A percentile compares a stretch with the other conserved stretches of the same genome.
Conservation (phyloP, 768 basidiomycete species). For the Asterophora parasitica region DNA sequence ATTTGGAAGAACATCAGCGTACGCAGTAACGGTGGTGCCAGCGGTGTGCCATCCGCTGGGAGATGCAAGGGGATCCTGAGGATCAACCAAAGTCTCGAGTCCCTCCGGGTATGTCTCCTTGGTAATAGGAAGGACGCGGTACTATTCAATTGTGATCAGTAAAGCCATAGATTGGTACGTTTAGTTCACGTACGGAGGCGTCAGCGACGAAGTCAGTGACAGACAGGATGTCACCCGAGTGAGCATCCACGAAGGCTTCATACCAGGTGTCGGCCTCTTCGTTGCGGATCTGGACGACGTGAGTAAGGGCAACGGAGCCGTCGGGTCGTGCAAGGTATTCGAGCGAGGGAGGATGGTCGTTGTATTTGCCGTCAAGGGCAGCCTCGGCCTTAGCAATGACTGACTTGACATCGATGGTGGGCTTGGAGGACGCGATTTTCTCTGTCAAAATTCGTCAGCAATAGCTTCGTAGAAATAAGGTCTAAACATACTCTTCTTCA, state of each 20-base stretch:
- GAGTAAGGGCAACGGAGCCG: conserved; percentile 32
- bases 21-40: conserved; percentile 18
- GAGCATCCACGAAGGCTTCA: conserved; percentile 56
- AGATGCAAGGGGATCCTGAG: conserved; percentile 43
- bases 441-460: conserved; percentile 7
- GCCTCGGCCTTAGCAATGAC: conserved; percentile 35
- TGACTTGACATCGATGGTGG: conserved; percentile 28
- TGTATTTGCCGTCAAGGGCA: conserved; percentile 34
- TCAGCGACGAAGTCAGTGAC: conserved; percentile 51
- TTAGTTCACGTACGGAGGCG: conserved; percentile 29
- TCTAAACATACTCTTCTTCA: conserved; percentile 30
- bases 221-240: conserved; percentile 43
- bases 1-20: neutral
- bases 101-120: conserved; percentile 45
- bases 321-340: conserved; percentile 39
- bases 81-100: conserved; percentile 35
- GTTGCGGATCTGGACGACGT: conserved; percentile 34
- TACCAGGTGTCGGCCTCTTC: conserved; percentile 39
- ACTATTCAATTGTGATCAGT: conserved; percentile 20
- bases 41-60: conserved; percentile 39
- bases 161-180: neutral
- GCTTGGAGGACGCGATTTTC: conserved; percentile 27
- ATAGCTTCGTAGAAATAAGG: neutral
- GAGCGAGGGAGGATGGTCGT: conserved; percentile 32
- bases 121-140: conserved; percentile 40